Base-by-base conservation (phyloP, 768 basidiomycete genomes). In the Chalciporus chontae region DNA sequence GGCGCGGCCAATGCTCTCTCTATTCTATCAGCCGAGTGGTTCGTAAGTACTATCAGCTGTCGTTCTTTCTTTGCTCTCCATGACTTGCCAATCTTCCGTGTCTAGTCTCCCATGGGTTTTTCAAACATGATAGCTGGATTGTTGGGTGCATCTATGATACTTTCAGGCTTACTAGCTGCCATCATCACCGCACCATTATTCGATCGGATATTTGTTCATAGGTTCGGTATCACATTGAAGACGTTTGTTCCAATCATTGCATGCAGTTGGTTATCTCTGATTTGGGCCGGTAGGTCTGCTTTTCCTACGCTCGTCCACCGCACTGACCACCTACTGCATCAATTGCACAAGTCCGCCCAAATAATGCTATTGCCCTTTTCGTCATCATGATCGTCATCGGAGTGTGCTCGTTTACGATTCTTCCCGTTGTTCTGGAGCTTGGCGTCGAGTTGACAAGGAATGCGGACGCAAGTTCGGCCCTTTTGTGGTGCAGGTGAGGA, bases 381-480 rank as follows among this genome's bases (percentile, higher is more conserved):
- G 75, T 73, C 4, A 72, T 92, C 43, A 82, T 87, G 72, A 76
- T 77, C 5, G 61, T 92, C 31, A 77, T 91, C 27, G 91, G 91
- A 15, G 68, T 78, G 14, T 67, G 75, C 40, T 82, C 83, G 3
- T 53, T 93, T 48, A 78, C 81, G 3, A 77, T 93, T 69, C 75
- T 94, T 2, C 89, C 90, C 1, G 75, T 92, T 29, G 82, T 73
- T 1, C 70, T 94, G 48, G 90, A 94, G 61, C 78, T 94, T 18
- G 84, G 78, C 11, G 85, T 83, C 36, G 91, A 94, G 64, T 61
- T 92, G 18, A 90, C 90, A 7, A 75, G 87, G 49, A 90, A 89
- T 60, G 79, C 89, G 1, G 87, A 90, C 49, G 82, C 78, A 1
- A 90, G 87, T 51, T 77, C 88, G 0, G 85, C 89, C 0, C 64